These are phyloP conservation scores for Penicillium concentricum DNA, from an alignment of 2,329 filamentous ascomycete genomes.

Conservation along the genomic window DNA sequence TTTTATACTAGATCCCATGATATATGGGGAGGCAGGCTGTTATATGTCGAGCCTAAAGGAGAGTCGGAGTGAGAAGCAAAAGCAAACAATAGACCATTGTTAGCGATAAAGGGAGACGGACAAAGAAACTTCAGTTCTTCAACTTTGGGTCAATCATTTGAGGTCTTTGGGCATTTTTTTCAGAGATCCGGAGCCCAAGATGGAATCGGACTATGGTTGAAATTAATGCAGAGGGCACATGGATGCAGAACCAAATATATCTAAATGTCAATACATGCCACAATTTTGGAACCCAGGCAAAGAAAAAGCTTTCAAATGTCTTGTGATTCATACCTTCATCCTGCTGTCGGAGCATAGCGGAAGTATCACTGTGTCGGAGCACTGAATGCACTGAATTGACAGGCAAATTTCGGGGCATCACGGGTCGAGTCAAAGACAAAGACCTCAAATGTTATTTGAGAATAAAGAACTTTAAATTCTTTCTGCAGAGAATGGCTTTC, in stretches of 20 bases:
- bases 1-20: not conserved
- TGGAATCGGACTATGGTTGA: not conserved
- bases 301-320: not conserved
- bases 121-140: not conserved
- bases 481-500: not conserved
- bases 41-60: not conserved
- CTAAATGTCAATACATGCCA: not conserved
- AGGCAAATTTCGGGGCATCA: not conserved
- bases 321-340: not conserved
- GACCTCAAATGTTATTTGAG: not conserved
- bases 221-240: not conserved
- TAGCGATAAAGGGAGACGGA: not conserved
- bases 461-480: not conserved
- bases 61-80: not conserved
- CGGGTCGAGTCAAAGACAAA: not conserved
- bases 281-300: not conserved
- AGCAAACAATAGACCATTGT: conserved; percentile 2
- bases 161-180: not conserved
- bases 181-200: not conserved
- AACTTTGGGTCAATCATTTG: not conserved
- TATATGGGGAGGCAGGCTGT: not conserved
- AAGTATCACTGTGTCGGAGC: not conserved
- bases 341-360: not conserved
- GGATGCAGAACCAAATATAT: not conserved
- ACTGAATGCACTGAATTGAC: no score